phyloP scores from a whole-genome alignment of 1,139 yeast species.

The Wickerhamiella infanticola region DNA sequence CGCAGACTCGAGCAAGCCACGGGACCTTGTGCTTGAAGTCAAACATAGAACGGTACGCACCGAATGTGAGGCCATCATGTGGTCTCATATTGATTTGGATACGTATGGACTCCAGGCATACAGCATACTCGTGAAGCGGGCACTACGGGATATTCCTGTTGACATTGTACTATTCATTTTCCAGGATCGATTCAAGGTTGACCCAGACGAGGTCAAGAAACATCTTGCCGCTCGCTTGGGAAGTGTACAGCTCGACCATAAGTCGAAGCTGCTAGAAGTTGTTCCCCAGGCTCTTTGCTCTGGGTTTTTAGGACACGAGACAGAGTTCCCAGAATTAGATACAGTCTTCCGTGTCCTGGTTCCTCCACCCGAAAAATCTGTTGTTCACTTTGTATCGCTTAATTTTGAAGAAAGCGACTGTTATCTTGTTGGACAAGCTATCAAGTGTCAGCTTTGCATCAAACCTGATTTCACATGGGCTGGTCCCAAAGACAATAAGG shows the following conservation, averaged over 20 bases:
- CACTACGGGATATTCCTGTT: constrained; percentile 1
- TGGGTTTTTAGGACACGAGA: neutral
- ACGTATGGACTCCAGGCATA: neutral
- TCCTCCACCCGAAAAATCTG: constrained; percentile 14
- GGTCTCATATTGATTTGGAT: neutral
- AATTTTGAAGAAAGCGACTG: constrained; percentile 2
- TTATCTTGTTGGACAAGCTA: constrained; percentile 50
- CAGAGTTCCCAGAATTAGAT: constrained; percentile 7
- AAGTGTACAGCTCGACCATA: constrained; percentile 7
- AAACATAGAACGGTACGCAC: constrained; percentile 8
- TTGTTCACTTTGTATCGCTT: constrained; percentile 13
- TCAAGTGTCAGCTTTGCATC: constrained; percentile 31
- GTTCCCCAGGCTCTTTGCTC: neutral
- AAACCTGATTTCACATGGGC: constrained; percentile 36
- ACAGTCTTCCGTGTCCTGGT: constrained; percentile 10
- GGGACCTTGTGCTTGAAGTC: constrained; percentile 6
- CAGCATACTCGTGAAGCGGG: constrained; percentile 1
- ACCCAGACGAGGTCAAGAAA: neutral
- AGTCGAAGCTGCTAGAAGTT: neutral
- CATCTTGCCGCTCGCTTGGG: constrained; percentile 4
- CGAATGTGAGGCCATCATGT: constrained; percentile 12
- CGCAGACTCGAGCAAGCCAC: constrained; percentile 6
- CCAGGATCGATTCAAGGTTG: constrained; percentile 3
- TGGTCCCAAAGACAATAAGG: constrained; percentile 6
- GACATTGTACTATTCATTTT: constrained; percentile 4